These are phyloP conservation scores for Neoscytalidium dimidiatum DNA, from an alignment of 2,329 filamentous ascomycete genomes.

Conservation along the genomic window DNA sequence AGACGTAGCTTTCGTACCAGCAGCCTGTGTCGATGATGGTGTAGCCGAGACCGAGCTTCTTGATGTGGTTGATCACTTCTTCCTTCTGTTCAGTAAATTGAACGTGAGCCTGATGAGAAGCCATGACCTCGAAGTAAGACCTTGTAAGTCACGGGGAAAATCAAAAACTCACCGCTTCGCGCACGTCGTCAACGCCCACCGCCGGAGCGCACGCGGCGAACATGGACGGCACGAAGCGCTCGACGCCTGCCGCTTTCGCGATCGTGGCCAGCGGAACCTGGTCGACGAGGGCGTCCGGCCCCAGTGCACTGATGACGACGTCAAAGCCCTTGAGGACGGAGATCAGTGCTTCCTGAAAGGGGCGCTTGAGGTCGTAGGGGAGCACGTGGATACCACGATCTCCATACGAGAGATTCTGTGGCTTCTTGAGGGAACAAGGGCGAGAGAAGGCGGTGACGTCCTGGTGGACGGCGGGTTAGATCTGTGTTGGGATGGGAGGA, in stretches of 20 bases:
- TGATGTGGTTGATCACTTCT: slow-evolving; percentile 52
- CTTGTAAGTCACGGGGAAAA: background rate
- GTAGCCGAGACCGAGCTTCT: slow-evolving; percentile 52
- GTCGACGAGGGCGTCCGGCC: background rate
- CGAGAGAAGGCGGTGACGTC: background rate
- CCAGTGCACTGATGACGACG: background rate
- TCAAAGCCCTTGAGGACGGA: background rate
- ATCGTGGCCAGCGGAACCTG: background rate
- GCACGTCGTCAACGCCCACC: background rate
- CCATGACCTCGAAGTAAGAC: background rate
- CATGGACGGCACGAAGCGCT: background rate
- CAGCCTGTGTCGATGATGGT: slow-evolving; percentile 60
- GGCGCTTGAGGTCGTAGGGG: background rate
- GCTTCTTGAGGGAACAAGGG: background rate
- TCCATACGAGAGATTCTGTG: background rate
- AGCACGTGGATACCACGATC: background rate
- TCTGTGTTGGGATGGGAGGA: background rate
- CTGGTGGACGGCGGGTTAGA: background rate
- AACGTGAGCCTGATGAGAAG: too few relatives aligned
- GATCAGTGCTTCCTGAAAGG: background rate
- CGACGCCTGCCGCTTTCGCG: background rate
- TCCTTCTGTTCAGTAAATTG: slow-evolving; percentile 47
- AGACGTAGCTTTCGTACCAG: slow-evolving; percentile 57
- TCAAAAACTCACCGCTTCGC: background rate
- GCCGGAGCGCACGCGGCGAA: background rate